Evolutionary conservation across 805 yeast species (phyloP), one percentile per base, ranked within the genome.

Genomic region (Komagataella populi): DNA sequence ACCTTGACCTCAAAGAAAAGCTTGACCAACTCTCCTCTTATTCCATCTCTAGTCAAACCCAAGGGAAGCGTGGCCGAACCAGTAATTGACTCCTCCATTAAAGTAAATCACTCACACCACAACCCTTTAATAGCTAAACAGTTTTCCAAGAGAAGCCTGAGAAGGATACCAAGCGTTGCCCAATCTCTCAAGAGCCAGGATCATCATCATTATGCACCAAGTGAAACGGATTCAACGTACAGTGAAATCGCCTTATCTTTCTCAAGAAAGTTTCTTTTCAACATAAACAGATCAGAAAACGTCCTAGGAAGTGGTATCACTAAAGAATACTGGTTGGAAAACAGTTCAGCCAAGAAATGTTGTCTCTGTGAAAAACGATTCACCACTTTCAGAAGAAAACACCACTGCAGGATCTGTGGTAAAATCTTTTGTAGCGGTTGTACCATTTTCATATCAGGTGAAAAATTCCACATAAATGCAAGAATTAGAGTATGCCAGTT

Each of bases 351-450:
- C 0, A 77, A 83, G 6, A 93, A 88, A 55, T 91, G 99, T 60
- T 80, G 88, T 53, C 74, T 83, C 14, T 91, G 98, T 64, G 87
- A 84, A 52, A 75, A 81, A 51, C 78, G 80, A 3, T 91, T 91
- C 61, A 78, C 85, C 1, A 84, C 97, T 0, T 90, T 89, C 67
- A 70, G 96, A 63, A 72, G 99, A 57, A 85, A 87, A 56, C 99
- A 91, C 63, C 99, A 91, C 65, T 91, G 99, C 61, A 71, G 99
- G 51, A 81, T 91, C 43, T 91, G 99, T 67, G 99, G 99, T 2
- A 96, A 90, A 64, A 90, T 91, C 49, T 91, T 90, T 61, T 91
- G 99, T 65, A 75, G 84, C 47, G 73, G 76, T 7, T 91, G 99
- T 64, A 87, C 96, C 0, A 68, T 77, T 2, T 76, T 88, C 59